phyloP scores from a whole-genome alignment of 1,284 basidiomycete genomes.

The Ganoderma multipileum region DNA sequence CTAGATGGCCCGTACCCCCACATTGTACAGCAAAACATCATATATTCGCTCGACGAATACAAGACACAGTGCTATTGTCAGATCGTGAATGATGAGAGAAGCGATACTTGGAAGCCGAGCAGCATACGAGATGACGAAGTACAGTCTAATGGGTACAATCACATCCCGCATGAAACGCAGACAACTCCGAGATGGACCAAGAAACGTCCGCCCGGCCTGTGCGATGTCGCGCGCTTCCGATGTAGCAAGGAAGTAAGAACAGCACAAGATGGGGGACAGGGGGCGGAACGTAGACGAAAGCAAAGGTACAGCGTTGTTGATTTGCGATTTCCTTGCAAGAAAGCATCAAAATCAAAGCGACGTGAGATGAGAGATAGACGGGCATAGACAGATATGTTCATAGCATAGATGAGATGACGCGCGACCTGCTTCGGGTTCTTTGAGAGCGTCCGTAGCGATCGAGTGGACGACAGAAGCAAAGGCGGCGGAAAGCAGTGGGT shows the following conservation, averaged over 20 bases:
- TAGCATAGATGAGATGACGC: slow-evolving; percentile 33
- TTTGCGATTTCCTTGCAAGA: slow-evolving; percentile 25
- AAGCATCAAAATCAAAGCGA: slow-evolving; percentile 23
- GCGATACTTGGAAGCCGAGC: slow-evolving; percentile 19
- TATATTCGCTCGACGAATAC: slow-evolving; percentile 39
- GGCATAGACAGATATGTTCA: slow-evolving; percentile 37
- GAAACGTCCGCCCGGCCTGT: slow-evolving; percentile 7
- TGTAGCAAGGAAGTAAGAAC: slow-evolving; percentile 1
- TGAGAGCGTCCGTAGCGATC: slow-evolving; percentile 16
- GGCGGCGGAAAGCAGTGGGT: slow-evolving; percentile 8
- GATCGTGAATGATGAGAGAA: neutral
- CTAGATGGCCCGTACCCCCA: neutral
- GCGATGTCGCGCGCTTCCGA: neutral
- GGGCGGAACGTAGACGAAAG: slow-evolving; percentile 11
- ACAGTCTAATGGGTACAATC: slow-evolving; percentile 28
- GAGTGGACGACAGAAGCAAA: slow-evolving; percentile 18
- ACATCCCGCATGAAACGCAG: slow-evolving; percentile 24
- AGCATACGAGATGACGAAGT: slow-evolving; percentile 33
- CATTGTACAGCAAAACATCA: slow-evolving; percentile 19
- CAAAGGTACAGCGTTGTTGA: slow-evolving; percentile 21
- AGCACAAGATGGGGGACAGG: neutral
- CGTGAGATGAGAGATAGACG: slow-evolving; percentile 26
- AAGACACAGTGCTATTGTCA: slow-evolving; percentile 26
- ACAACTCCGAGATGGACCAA: slow-evolving; percentile 30
- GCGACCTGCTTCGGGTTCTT: slow-evolving; percentile 7